Conservation (phyloP, 2,329 filamentous ascomycete genomes). For the Apiospora marii region DNA sequence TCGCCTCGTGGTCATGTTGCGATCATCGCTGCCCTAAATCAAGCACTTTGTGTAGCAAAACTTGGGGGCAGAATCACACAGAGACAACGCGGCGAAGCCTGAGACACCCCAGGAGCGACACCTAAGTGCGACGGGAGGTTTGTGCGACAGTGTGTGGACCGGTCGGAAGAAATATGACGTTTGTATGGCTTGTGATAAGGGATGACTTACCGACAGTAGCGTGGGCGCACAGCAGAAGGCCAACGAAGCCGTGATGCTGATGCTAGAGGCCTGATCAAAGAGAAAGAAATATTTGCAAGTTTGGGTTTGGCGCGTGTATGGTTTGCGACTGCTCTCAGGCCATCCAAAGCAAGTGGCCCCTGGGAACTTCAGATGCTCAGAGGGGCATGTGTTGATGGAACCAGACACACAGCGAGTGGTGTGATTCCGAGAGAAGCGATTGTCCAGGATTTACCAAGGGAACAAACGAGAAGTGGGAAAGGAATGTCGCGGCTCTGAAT, state of each 20-base stretch:
- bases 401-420: slow-evolving; percentile 13
- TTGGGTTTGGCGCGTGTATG: not conserved
- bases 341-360: not conserved
- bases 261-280: slow-evolving; percentile 12
- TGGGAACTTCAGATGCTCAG: not conserved
- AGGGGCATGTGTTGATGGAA: not conserved
- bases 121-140: not conserved
- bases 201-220: slow-evolving; percentile 25
- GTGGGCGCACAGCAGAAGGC: slow-evolving; percentile 26
- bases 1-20: not conserved
- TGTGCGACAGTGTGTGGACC: not conserved
- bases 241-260: slow-evolving; percentile 21
- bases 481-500: not conserved
- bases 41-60: not conserved
- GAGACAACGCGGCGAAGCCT: not conserved
- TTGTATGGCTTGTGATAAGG: slow-evolving; percentile 7
- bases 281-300: slow-evolving; percentile 9
- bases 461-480: not conserved
- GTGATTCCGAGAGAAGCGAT: slow-evolving; percentile 1
- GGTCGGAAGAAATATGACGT: not conserved
- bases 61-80: not conserved
- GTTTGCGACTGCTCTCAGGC: not conserved
- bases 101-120: not conserved
- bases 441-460: not conserved
- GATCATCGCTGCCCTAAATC: not conserved